Base-by-base conservation (phyloP, 495 filamentous ascomycete species). In the Penicillium coffeae region DNA sequence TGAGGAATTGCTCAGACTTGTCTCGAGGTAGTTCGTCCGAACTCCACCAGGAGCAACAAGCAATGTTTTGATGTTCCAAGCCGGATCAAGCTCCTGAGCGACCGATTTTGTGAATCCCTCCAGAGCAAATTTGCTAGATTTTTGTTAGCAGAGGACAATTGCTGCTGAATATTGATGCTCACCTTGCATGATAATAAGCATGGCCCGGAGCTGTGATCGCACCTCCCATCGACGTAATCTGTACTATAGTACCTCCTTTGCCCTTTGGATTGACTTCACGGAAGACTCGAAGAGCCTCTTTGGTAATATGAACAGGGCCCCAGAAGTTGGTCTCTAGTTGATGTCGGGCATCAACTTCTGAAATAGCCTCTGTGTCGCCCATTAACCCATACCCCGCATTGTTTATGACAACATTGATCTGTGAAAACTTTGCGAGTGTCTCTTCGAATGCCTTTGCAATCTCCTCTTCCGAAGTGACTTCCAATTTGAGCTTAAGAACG, bases 101-200 rank as follows among this genome's bases (percentile, higher is more conserved):
- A 82, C 58, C 7, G 71, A 65, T 51, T 82, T 76, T 5, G 79
- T 80, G 59, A 76, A 80, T 6, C 78, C 79, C 47, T 79, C 77
- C 13, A 81, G 56, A 6, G 73, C 76, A 48, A 78, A 80, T 58
- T 81, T 81, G 37, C 64, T 66, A n/a, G n/a, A n/a, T n/a, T 9
- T 2, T 5, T 38, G 1, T 8, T 34, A 5, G 34, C 48, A 38
- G 32, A 7, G 7, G 20, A 39, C 2, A 41, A 10, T 18, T 3
- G 8, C 7, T 7, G 8, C 25, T 8, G 9, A 25, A 22, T 21
- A 42, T 44, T n/a, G 12, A 3, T 18, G 30, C 42, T 41, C 47
- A 59, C 62, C 63, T 62, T 1, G 79, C 77, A 58, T 78, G 75
- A 47, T 82, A 83, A 47, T 75, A 80, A 0, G 74, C 62, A 45